A percentile compares a stretch with the other conserved stretches of the same genome.
These are phyloP conservation scores for Vachellia pachyceras DNA, from an alignment of 306 rosid genomes.

Conservation along the genomic window DNA sequence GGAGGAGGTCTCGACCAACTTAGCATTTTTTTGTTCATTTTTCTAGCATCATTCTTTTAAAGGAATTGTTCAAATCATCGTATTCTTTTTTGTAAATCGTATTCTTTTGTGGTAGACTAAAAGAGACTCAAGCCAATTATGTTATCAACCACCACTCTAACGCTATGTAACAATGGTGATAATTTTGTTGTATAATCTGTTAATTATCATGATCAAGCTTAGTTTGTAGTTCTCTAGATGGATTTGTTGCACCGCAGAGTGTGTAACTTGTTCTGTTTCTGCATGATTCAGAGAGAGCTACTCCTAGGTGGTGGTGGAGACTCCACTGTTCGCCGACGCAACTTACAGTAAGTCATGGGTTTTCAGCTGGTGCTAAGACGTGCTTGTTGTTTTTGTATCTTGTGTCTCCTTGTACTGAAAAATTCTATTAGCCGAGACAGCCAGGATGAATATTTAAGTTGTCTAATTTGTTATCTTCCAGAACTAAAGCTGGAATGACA, in stretches of 20 bases:
- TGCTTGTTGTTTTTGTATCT: constrained; percentile 6
- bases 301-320: too few species aligned
- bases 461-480: constrained; percentile 35
- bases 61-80: neutral
- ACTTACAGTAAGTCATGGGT: too few species aligned
- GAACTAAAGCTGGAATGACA: constrained; percentile 95
- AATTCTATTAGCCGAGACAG: constrained; percentile 12
- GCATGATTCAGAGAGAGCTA: too few species aligned
- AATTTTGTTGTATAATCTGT: neutral
- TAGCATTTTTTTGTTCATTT: neutral
- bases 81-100: too few species aligned
- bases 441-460: constrained; percentile 27
- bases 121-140: neutral
- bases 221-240: too few species aligned
- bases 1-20: constrained; percentile 55
- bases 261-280: too few species aligned
- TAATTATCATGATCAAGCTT: too few species aligned
- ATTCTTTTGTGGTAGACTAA: neutral
- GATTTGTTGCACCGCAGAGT: too few species aligned
- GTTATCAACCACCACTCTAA: constrained; percentile 3
- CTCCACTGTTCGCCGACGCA: too few species aligned
- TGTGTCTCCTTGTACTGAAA: constrained; percentile 8
- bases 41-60: constrained; percentile 13
- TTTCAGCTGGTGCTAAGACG: neutral
- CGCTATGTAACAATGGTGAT: neutral